These are phyloP conservation scores for Yamadazyma songkhlaensis DNA, from an alignment of 1,139 yeast genomes.

Conservation along the genomic window DNA sequence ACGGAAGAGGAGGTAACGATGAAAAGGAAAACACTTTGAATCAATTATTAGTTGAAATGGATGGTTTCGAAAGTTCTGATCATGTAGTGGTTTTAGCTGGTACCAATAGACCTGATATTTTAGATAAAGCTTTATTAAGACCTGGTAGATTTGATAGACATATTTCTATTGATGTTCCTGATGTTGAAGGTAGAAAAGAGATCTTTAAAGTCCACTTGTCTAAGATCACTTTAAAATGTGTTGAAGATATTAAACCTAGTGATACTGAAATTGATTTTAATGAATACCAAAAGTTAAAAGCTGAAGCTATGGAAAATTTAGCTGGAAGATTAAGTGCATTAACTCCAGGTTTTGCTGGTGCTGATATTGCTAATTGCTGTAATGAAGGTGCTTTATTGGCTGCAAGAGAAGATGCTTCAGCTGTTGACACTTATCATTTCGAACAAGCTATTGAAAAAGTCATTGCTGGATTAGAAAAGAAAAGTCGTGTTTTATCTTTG, in stretches of 20 bases:
- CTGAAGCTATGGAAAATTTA: slow-evolving; percentile 53
- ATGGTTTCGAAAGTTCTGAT: slow-evolving; percentile 71
- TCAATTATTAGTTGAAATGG: slow-evolving; percentile 82
- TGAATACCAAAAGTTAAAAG: slow-evolving; percentile 48
- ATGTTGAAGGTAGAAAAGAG: slow-evolving; percentile 73
- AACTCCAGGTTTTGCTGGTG: slow-evolving; percentile 85
- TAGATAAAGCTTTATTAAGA: slow-evolving; percentile 74
- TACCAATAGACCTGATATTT: slow-evolving; percentile 76
- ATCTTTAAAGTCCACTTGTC: slow-evolving; percentile 69
- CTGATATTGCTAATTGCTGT: slow-evolving; percentile 81
- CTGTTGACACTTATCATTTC: slow-evolving; percentile 61
- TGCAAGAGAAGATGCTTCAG: slow-evolving; percentile 59
- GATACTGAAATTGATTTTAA: slow-evolving; percentile 41
- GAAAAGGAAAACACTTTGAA: slow-evolving; percentile 80
- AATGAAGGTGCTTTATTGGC: slow-evolving; percentile 84
- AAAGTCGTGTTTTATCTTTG: slow-evolving; percentile 63
- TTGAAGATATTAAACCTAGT: slow-evolving; percentile 40
- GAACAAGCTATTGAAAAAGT: slow-evolving; percentile 83
- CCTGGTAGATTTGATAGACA: slow-evolving; percentile 87
- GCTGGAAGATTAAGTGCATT: slow-evolving; percentile 73
- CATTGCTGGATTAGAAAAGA: slow-evolving; percentile 76
- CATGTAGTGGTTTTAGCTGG: slow-evolving; percentile 82
- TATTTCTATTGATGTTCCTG: slow-evolving; percentile 70
- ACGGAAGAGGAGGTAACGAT: slow-evolving; percentile 69
- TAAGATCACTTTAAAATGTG: slow-evolving; percentile 45